Evolutionary conservation across 495 filamentous ascomycete genomes (phyloP), one percentile per base, ranked within the genome.

Genomic region (Evernia prunastri): DNA sequence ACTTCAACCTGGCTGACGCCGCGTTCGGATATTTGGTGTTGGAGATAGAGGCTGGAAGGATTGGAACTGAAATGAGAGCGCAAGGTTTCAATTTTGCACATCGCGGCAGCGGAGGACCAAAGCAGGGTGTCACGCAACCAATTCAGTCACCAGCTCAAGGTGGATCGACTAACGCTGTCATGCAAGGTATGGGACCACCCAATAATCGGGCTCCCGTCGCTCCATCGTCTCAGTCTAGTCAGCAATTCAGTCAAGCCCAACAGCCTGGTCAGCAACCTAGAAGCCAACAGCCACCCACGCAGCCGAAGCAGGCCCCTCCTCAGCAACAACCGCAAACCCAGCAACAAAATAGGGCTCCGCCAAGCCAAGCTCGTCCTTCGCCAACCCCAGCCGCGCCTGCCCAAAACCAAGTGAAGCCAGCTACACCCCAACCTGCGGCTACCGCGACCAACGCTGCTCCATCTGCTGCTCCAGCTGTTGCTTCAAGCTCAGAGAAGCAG

Each of bases 41-140:
- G 63, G 94, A 99, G 69, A 85, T 99, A 53, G 92, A 97, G 71
- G 87, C 86, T 70, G 94, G 94, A 29, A 82, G 95, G 49, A 99
- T 99, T 68, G 94, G 91, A 15, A 97, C 94, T 1, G 94, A 97
- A 75, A 99, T 97, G 93, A 84, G 91, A 66, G 95, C 94, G 17
- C 94, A 97, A 72, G 94, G 94, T 40, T 99, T 99, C 86, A 99
- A 99, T 81, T 99, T 99, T 73, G 88, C 95, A 40, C 95, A 99
- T 75, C 87, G 94, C 65, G 86, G 86, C 27, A 76, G 71, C 65
- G 82, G 75, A 56, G 79, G 79, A n/a, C 51, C 51, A 43, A 82
- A 82, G 72, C 76, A 77, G 61, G 57, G 40, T 33, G 65, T 78
- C 72, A 58, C 72, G 68, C 47, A 75, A 74, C 60, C 79, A 75